Percentiles rank a stretch among this genome's conserved stretches.
Conservation (phyloP, 2,329 filamentous ascomycete genomes). For the Cercospora sp. region DNA sequence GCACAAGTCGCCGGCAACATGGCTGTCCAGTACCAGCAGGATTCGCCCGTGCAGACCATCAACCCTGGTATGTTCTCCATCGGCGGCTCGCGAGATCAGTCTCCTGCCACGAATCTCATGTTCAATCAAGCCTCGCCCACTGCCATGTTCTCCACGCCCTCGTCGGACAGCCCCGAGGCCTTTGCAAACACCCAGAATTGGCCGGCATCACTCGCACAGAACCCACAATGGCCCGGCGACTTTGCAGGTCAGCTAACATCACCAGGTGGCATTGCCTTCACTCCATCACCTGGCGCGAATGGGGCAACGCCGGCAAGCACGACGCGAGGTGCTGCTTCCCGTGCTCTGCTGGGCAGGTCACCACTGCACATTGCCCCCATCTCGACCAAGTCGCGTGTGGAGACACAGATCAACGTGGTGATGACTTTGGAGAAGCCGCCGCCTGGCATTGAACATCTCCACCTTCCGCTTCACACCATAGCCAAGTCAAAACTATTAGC, state of each 20-base stretch:
- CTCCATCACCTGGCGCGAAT: constrained; percentile 40
- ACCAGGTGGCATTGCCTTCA: constrained; percentile 38
- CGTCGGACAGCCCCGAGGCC: constrained; percentile 40
- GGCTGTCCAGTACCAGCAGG: constrained; percentile 30
- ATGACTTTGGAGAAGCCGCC: constrained; percentile 77
- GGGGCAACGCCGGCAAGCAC: constrained; percentile 29
- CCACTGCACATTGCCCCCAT: constrained; percentile 42
- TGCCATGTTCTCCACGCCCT: constrained; percentile 42
- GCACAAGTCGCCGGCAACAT: constrained; percentile 27
- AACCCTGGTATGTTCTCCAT: constrained; percentile 39
- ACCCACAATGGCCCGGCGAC: constrained; percentile 39
- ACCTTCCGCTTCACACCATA: constrained; percentile 86
- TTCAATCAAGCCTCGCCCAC: constrained; percentile 38
- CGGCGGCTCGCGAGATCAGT: constrained; percentile 36
- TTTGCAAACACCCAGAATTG: constrained; percentile 35
- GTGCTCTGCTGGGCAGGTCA: constrained; percentile 31
- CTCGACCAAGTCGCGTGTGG: constrained; percentile 77
- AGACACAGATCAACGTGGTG: constrained; percentile 91
- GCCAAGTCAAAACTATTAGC: constrained; percentile 90
- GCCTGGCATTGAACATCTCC: constrained; percentile 72
- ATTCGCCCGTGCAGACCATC: constrained; percentile 39
- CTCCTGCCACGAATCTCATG: constrained; percentile 35
- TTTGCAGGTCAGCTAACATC: constrained; percentile 38
- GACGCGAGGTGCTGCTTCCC: constrained; percentile 18
- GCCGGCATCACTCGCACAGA: constrained; percentile 33